Conservation (phyloP, 768 basidiomycete genomes). For the Phylloporus sp. region DNA sequence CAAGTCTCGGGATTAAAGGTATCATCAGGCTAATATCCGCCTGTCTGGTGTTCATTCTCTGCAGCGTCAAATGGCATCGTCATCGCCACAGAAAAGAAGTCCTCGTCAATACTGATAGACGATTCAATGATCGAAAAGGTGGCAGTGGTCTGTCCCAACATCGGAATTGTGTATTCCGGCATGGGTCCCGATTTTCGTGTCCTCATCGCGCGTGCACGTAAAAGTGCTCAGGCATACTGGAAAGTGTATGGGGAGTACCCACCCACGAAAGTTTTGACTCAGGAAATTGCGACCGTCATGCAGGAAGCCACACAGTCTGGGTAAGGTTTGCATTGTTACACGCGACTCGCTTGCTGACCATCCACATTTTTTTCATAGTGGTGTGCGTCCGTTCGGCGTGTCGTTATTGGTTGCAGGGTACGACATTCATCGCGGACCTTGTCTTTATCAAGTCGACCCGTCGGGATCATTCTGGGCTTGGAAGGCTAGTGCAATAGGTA, state of each 20-base stretch:
- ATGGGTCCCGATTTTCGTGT: constrained; percentile 99
- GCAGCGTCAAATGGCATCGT: constrained; percentile 98
- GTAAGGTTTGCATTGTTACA: constrained; percentile 44
- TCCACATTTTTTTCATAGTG: constrained; percentile 53
- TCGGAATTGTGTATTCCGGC: constrained; percentile 98
- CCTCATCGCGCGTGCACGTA: constrained; percentile 88
- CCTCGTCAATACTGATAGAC: constrained; percentile 95
- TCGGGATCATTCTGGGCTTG: constrained; percentile 99
- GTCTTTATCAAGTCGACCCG: constrained; percentile 98
- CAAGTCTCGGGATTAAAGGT: constrained; percentile 99
- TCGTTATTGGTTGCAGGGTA: constrained; percentile 96
- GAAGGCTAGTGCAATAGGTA: constrained; percentile 99
- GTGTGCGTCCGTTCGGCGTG: constrained; percentile 98
- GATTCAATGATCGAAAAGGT: constrained; percentile 98
- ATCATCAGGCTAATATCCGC: constrained; percentile 27
- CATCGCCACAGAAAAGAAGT: constrained; percentile 99
- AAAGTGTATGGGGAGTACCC: constrained; percentile 99
- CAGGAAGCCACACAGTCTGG: constrained; percentile 98
- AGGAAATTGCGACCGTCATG: constrained; percentile 97
- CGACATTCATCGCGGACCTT: constrained; percentile 91
- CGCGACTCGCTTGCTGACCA: constrained; percentile 24
- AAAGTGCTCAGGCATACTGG: constrained; percentile 99
- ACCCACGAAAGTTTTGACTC: constrained; percentile 90
- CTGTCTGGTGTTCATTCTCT: constrained; percentile 12
- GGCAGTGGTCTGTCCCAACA: constrained; percentile 95